Percentiles rank a stretch among this genome's conserved stretches.
Conservation (phyloP, 345 rosid species). For the Pelargonium nanum region DNA sequence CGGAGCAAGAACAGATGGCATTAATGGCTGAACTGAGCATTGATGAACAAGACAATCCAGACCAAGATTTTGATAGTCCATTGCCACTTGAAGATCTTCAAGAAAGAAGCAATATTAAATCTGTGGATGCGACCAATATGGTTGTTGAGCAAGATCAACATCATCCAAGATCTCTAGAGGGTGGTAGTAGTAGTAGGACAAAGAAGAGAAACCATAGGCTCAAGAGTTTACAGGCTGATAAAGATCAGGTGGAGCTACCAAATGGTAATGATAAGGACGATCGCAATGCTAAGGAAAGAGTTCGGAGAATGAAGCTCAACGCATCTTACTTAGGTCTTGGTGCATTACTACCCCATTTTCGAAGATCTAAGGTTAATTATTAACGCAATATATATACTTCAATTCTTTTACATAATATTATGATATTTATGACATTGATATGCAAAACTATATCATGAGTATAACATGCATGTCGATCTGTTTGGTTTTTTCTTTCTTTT, state of each 20-base stretch:
- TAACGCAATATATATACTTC: too few relatives aligned
- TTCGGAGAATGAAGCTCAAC: constrained; percentile 27
- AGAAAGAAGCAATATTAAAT: too few relatives aligned
- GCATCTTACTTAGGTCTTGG: constrained; percentile 23
- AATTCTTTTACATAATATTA: too few relatives aligned
- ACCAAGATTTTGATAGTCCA: too few relatives aligned
- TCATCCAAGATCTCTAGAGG: too few relatives aligned
- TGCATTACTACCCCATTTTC: constrained; percentile 22
- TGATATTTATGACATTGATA: too few relatives aligned
- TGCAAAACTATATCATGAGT: too few relatives aligned
- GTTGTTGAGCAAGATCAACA: too few relatives aligned
- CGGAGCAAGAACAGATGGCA: not conserved
- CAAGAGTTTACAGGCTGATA: not conserved
- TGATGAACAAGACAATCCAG: not conserved
- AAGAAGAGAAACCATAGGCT: not conserved
- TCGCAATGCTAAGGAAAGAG: constrained; percentile 32
- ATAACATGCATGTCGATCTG: too few relatives aligned
- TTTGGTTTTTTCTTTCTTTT: too few relatives aligned
- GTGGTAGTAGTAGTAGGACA: not conserved
- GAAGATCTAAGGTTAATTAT: constrained; percentile 25
- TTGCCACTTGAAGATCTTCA: too few relatives aligned
- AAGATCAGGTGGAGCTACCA: constrained; percentile 3
- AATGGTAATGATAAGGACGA: constrained; percentile 15
- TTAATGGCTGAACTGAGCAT: not conserved
- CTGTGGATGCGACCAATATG: too few relatives aligned